Conservation (phyloP, 1,284 basidiomycete genomes). For the Ceratobasidium theobromae region DNA sequence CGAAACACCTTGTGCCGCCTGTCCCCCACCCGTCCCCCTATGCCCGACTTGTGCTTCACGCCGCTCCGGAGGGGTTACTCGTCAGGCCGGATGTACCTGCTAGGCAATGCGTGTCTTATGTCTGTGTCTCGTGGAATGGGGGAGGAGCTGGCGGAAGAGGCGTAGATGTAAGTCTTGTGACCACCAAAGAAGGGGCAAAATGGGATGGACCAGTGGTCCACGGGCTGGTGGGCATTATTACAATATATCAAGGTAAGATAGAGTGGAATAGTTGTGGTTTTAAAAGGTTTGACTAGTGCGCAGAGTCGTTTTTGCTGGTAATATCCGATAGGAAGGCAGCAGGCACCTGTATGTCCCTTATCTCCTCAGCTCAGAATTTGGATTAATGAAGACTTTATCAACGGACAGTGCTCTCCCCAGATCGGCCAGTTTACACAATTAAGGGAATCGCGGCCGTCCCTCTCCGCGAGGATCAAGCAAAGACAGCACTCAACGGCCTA, state of each 20-base stretch:
- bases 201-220: slow-evolving; percentile 64
- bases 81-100: slow-evolving; percentile 55
- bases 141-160: slow-evolving; percentile 51
- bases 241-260: slow-evolving; percentile 63
- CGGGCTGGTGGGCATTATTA: slow-evolving; percentile 69
- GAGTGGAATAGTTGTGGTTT: neutral
- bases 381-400: slow-evolving; percentile 33
- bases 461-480: slow-evolving; percentile 60
- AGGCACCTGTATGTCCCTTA: slow-evolving; percentile 63
- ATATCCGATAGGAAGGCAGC: slow-evolving; percentile 60
- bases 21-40: slow-evolving; percentile 71
- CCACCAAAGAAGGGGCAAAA: slow-evolving; percentile 40
- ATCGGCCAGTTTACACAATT: slow-evolving; percentile 61
- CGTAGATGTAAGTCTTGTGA: slow-evolving; percentile 50
- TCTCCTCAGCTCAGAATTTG: neutral
- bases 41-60: slow-evolving; percentile 61
- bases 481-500: slow-evolving; percentile 53
- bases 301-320: slow-evolving; percentile 71
- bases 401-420: slow-evolving; percentile 59
- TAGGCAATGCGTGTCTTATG: slow-evolving; percentile 47
- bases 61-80: slow-evolving; percentile 60
- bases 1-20: slow-evolving; percentile 62
- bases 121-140: slow-evolving; percentile 61
- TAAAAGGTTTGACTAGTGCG: neutral
- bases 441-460: slow-evolving; percentile 69